A percentile compares a stretch with the other conserved stretches of the same genome.
Evolutionary conservation across 1,139 yeast species (phyloP).

Genomic region (Taphrina betulina): DNA sequence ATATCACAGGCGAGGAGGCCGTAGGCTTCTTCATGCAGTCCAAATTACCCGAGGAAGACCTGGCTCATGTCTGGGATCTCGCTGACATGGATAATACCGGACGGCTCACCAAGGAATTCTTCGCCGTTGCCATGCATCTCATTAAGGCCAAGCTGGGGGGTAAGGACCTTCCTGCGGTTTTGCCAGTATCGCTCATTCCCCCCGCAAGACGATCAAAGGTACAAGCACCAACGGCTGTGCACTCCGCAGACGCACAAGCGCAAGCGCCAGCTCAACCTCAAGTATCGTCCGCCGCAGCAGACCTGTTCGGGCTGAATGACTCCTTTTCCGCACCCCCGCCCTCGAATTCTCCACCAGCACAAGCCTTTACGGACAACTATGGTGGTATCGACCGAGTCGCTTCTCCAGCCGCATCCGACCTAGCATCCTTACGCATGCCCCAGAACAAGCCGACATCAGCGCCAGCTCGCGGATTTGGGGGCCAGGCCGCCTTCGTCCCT

Average conservation of each 20-base stretch:
- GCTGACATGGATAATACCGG: constrained; percentile 90
- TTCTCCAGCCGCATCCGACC: constrained; percentile 7
- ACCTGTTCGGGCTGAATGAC: constrained; percentile 44
- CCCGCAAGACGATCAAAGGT: constrained; percentile 34
- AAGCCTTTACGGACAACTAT: constrained; percentile 33
- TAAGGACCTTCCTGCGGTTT: constrained; percentile 61
- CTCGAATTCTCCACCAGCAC: constrained; percentile 37
- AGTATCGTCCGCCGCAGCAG: constrained; percentile 34
- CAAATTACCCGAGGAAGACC: constrained; percentile 74
- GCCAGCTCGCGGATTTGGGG: constrained; percentile 11
- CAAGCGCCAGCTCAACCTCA: constrained; percentile 16
- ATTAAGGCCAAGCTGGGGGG: constrained; percentile 84
- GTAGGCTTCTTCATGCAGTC: constrained; percentile 89
- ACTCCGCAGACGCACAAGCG: constrained; percentile 30
- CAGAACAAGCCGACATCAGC: background rate
- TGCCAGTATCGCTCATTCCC: constrained; percentile 44
- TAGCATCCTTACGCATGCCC: background rate
- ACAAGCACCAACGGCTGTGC: constrained; percentile 35
- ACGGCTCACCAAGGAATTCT: constrained; percentile 72
- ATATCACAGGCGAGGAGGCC: constrained; percentile 52
- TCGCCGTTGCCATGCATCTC: constrained; percentile 88
- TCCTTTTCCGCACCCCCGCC: constrained; percentile 48
- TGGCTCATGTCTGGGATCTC: constrained; percentile 92
- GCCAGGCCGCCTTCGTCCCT: constrained; percentile 51
- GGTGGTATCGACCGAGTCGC: constrained; percentile 35